Conservation (phyloP, 2,329 filamentous ascomycete species). For the Hymenotorrendiella dingleyae region DNA sequence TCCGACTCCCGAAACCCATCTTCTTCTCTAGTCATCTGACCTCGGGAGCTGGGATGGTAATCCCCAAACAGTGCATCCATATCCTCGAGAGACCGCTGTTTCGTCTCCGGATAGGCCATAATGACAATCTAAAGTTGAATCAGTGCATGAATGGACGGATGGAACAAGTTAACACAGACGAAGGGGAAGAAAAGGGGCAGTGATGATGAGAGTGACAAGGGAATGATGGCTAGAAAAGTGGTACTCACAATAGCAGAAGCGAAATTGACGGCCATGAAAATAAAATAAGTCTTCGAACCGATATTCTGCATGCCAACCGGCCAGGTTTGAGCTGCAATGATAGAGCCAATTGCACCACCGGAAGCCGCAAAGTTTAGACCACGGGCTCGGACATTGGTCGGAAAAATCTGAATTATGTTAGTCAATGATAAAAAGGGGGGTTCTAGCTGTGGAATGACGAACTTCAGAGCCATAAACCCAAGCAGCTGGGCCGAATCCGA, state of each 20-base stretch:
- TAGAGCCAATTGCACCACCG: slow-evolving; percentile 48
- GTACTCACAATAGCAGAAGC: slow-evolving; percentile 38
- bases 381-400: slow-evolving; percentile 48
- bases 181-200: too few relatives aligned
- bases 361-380: slow-evolving; percentile 51
- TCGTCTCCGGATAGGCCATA: slow-evolving; percentile 41
- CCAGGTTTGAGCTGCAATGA: slow-evolving; percentile 50
- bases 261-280: slow-evolving; percentile 49
- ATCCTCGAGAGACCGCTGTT: slow-evolving; percentile 39
- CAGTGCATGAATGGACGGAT: too few relatives aligned
- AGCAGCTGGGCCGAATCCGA: slow-evolving; percentile 50
- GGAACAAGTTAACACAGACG: too few relatives aligned
- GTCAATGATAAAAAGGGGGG: slow-evolving; percentile 21
- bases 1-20: neutral
- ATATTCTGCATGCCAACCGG: slow-evolving; percentile 45
- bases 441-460: slow-evolving; percentile 4
- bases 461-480: slow-evolving; percentile 58
- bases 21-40: neutral
- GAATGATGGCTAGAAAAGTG: neutral
- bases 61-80: slow-evolving; percentile 38
- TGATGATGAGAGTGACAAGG: too few relatives aligned
- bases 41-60: neutral
- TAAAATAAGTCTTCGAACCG: slow-evolving; percentile 49
- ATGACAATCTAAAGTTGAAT: slow-evolving; percentile 34
- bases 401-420: slow-evolving; percentile 43